These are phyloP conservation scores for Wickerhamiella spandovensis DNA, from an alignment of 805 yeast genomes.

Conservation along the genomic window DNA sequence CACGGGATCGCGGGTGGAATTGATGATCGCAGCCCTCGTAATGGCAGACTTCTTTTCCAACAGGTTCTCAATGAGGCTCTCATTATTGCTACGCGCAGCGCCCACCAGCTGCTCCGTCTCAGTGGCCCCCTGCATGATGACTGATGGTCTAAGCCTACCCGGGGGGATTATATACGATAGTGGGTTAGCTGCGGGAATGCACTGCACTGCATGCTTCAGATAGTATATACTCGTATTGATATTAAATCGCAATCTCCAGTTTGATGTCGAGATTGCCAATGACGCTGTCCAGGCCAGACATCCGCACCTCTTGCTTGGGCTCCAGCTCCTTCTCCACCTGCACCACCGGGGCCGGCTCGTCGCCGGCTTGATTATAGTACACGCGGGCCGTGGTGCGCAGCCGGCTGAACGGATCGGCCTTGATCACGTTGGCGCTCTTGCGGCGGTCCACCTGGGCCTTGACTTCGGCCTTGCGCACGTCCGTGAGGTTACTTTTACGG, in stretches of 20 bases:
- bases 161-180: not conserved
- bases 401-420: conserved; percentile 73
- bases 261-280: conserved; percentile 27
- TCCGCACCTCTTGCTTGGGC: conserved; percentile 7
- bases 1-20: conserved; percentile 57
- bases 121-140: conserved; percentile 48
- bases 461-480: conserved; percentile 67
- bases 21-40: conserved; percentile 40
- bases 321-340: conserved; percentile 3
- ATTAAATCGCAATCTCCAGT: conserved; percentile 24
- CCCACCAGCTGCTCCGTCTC: conserved; percentile 70
- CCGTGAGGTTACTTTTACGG: conserved; percentile 63
- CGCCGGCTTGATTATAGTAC: conserved; percentile 41
- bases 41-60: conserved; percentile 26
- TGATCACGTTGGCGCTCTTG: conserved; percentile 20
- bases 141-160: not conserved
- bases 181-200: too few species aligned
- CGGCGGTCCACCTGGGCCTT: conserved; percentile 44
- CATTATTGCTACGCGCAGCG: conserved; percentile 77
- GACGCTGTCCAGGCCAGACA: conserved; percentile 24
- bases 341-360: conserved; percentile 5
- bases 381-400: conserved; percentile 77
- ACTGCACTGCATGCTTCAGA: too few species aligned
- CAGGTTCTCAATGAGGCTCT: conserved; percentile 52
- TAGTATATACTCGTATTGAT: not conserved